Percentiles rank a stretch among this genome's conserved stretches.
phyloP scores from a whole-genome alignment of 2,329 filamentous ascomycete genomes.

The Botryotinia globosa region DNA sequence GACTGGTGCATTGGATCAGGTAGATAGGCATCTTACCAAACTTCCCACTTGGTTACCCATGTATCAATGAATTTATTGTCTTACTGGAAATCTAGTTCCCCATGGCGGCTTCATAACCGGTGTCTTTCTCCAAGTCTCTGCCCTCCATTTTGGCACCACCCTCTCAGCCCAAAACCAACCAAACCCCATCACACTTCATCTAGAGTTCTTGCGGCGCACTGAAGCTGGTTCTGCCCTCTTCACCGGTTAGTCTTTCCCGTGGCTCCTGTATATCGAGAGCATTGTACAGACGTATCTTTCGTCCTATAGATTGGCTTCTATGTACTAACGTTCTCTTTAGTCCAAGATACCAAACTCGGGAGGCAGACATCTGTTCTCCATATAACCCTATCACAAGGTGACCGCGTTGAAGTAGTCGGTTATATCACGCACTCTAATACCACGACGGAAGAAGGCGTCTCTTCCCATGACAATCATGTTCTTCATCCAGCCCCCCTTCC shows the following conservation, averaged over 20 bases:
- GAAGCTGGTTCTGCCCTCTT: constrained; percentile 55
- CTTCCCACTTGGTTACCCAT: neutral
- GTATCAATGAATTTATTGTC: constrained; percentile 12
- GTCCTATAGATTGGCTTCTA: neutral
- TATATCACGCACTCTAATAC: constrained; percentile 66
- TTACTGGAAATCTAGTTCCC: constrained; percentile 50
- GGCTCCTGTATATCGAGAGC: neutral
- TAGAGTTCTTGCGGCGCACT: constrained; percentile 64
- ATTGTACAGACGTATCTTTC: neutral
- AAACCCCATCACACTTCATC: constrained; percentile 61
- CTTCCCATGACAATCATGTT: constrained; percentile 53
- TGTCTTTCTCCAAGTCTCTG: constrained; percentile 57
- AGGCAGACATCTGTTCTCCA: constrained; percentile 62
- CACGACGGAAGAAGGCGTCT: constrained; percentile 54
- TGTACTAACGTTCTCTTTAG: constrained; percentile 27
- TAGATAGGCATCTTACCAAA: constrained; percentile 36
- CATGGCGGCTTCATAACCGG: constrained; percentile 69
- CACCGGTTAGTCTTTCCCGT: constrained; percentile 31
- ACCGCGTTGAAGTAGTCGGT: constrained; percentile 59
- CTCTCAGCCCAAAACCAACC: constrained; percentile 58
- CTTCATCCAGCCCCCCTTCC: constrained; percentile 41
- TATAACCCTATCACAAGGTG: constrained; percentile 54
- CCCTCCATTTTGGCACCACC: constrained; percentile 56
- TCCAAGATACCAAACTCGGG: constrained; percentile 63
- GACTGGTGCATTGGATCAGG: constrained; percentile 67